Conservation (phyloP, 106 monocot species). For the Cymbidium sinense region DNA sequence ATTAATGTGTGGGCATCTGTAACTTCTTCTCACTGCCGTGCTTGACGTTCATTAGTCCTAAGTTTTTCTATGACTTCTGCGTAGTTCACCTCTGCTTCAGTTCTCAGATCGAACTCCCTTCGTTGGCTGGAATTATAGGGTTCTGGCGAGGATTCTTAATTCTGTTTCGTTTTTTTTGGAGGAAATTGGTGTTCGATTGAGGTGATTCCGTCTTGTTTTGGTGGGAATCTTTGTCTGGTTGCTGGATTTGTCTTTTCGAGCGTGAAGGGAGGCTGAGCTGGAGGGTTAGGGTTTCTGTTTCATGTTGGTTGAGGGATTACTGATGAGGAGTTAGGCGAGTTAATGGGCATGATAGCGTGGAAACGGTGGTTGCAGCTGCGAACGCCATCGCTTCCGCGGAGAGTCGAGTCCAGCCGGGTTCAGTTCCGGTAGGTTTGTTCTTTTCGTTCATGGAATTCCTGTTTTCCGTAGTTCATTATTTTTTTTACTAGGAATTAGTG, state of each 20-base stretch:
- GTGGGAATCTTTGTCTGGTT: neutral
- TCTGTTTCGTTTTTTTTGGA: neutral
- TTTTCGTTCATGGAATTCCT: too few relatives aligned
- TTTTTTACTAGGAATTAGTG: neutral
- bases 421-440: slow-evolving; percentile 29
- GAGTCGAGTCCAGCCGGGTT: slow-evolving; percentile 46
- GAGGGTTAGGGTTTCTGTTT: slow-evolving; percentile 11
- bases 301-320: neutral
- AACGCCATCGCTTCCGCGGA: slow-evolving; percentile 43
- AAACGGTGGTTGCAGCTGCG: slow-evolving; percentile 64
- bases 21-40: slow-evolving; percentile 3
- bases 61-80: neutral
- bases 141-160: neutral
- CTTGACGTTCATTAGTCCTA: neutral
- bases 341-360: slow-evolving; percentile 40
- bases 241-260: neutral
- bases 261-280: neutral
- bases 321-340: slow-evolving; percentile 41
- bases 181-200: neutral
- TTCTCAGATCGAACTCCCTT: neutral
- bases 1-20: neutral
- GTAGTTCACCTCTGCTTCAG: neutral
- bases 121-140: neutral
- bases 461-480: neutral
- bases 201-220: neutral